Conservation (phyloP, 2,329 filamentous ascomycete species). For the Zymoseptoria ardabiliae region DNA sequence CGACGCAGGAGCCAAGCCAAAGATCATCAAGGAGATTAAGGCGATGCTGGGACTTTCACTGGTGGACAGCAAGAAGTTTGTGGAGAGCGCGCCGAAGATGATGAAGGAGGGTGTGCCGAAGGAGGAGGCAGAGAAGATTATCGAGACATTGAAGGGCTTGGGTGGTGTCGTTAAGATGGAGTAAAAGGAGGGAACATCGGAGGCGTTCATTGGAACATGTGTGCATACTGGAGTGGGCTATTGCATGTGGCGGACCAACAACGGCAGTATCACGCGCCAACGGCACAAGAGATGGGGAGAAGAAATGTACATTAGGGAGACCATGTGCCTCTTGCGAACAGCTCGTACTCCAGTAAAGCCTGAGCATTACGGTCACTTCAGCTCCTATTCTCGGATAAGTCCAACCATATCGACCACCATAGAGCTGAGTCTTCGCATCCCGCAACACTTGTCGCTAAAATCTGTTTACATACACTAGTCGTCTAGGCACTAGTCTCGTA, state of each 20-base stretch:
- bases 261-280: neutral
- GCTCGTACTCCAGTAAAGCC: too few relatives aligned
- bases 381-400: neutral
- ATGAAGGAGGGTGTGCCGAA: slow-evolving; percentile 99
- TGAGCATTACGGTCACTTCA: neutral
- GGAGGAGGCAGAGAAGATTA: slow-evolving; percentile 98
- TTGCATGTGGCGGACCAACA: neutral
- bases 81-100: slow-evolving; percentile 93
- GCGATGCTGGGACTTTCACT: slow-evolving; percentile 85
- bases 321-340: neutral
- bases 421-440: neutral
- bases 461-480: neutral
- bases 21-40: slow-evolving; percentile 99
- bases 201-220: neutral
- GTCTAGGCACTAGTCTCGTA: slow-evolving; percentile 6
- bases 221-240: neutral
- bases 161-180: slow-evolving; percentile 89
- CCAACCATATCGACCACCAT: neutral
- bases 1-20: slow-evolving; percentile 84
- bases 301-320: neutral
- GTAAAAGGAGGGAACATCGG: slow-evolving; percentile 34
- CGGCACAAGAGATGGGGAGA: neutral
- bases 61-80: slow-evolving; percentile 99
- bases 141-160: slow-evolving; percentile 86
- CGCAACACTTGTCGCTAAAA: neutral